phyloP scores from a whole-genome alignment of 495 filamentous ascomycete genomes.

The Geopyxis carbonaria region DNA sequence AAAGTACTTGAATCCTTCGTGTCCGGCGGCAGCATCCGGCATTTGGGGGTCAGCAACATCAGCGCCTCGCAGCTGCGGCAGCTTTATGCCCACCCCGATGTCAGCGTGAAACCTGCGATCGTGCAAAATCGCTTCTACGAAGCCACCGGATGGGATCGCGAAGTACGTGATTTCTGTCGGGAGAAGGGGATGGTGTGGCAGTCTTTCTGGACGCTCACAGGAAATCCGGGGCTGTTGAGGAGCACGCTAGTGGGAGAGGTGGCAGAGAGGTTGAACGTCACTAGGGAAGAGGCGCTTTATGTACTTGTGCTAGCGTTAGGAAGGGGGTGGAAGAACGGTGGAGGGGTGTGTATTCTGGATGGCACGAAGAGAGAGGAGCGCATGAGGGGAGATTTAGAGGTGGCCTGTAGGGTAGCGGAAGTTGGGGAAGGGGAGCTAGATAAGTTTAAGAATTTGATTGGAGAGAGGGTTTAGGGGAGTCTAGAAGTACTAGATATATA shows the following conservation, averaged over 20 bases:
- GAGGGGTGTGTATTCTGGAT: constrained; percentile 43
- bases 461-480: no score
- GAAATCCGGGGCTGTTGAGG: constrained; percentile 43
- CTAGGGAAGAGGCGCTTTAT: constrained; percentile 39
- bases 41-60: constrained; percentile 60
- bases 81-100: constrained; percentile 30
- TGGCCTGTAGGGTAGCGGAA: constrained; percentile 32
- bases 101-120: constrained; percentile 38
- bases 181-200: constrained; percentile 48
- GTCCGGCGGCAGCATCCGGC: constrained; percentile 38
- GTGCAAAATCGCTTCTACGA: constrained; percentile 63
- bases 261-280: constrained; percentile 29
- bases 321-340: constrained; percentile 24
- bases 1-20: constrained; percentile 44
- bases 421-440: constrained; percentile 31
- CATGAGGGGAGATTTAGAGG: constrained; percentile 51
- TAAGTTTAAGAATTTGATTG: constrained; percentile 29
- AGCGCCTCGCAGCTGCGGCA: constrained; percentile 35
- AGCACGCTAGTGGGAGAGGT: constrained; percentile 36
- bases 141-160: constrained; percentile 41
- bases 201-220: constrained; percentile 65
- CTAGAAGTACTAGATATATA: no score
- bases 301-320: constrained; percentile 44
- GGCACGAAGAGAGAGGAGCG: constrained; percentile 46
- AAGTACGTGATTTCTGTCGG: constrained; percentile 44